Evolutionary conservation across 1,139 yeast species (phyloP).

Genomic region (Geotrichum cucujoidarum): DNA sequence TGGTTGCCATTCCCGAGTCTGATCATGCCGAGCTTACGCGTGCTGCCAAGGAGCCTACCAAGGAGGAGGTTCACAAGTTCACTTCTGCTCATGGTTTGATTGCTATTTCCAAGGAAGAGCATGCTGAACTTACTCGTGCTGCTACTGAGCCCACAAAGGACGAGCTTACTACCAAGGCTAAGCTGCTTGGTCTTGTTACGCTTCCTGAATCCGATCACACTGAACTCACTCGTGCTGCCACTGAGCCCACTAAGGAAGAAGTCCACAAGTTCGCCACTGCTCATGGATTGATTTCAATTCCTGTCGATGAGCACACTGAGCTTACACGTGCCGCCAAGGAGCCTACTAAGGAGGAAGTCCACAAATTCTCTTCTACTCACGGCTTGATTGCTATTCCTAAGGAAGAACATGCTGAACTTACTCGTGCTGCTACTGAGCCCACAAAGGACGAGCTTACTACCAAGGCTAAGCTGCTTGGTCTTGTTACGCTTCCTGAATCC

Average conservation of each 20-base stretch:
- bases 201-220: slow-evolving; percentile 28
- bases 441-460: slow-evolving; percentile 22
- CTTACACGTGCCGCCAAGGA: slow-evolving; percentile 9
- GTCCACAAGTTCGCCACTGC: slow-evolving; percentile 27
- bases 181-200: slow-evolving; percentile 37
- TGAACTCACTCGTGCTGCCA: slow-evolving; percentile 12
- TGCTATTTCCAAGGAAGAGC: slow-evolving; percentile 38
- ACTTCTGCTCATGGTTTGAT: slow-evolving; percentile 34
- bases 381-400: slow-evolving; percentile 26
- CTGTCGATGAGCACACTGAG: slow-evolving; percentile 23
- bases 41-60: slow-evolving; percentile 24
- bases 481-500: slow-evolving; percentile 26
- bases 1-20: slow-evolving; percentile 40
- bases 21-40: slow-evolving; percentile 28
- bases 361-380: background rate
- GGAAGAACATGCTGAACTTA: slow-evolving; percentile 4
- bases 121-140: slow-evolving; percentile 25
- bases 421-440: slow-evolving; percentile 15
- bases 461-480: slow-evolving; percentile 23
- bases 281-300: slow-evolving; percentile 32
- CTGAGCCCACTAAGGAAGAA: slow-evolving; percentile 23
- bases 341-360: slow-evolving; percentile 18
- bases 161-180: slow-evolving; percentile 37
- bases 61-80: slow-evolving; percentile 22
- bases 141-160: slow-evolving; percentile 27